Percentiles rank a stretch among this genome's conserved stretches.
Conservation (phyloP, 176 grass and related monocot genomes). For the Oryza brachyantha region DNA sequence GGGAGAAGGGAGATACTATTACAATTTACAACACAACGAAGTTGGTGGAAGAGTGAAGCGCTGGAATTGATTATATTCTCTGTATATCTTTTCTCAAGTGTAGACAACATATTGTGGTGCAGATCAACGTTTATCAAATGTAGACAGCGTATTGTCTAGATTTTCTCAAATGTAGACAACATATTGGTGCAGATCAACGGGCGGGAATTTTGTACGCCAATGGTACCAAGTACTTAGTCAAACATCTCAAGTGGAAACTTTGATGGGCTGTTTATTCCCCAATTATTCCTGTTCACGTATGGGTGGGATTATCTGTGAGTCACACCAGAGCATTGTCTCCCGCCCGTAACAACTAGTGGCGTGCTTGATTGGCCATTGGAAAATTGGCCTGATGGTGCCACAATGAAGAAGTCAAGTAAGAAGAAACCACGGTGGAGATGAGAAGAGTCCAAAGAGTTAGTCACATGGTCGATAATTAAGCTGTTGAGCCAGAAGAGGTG, state of each 20-base stretch:
- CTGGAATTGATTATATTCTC: background rate
- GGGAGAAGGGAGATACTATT: background rate
- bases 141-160: background rate
- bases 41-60: background rate
- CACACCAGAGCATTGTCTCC: slow-evolving; percentile 1
- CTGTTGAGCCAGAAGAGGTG: background rate
- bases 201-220: background rate
- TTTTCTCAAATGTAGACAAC: background rate
- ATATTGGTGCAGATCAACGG: background rate
- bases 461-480: background rate
- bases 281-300: background rate
- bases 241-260: background rate
- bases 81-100: background rate
- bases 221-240: background rate
- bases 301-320: background rate
- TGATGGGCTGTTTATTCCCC: background rate
- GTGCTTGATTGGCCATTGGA: background rate
- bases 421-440: background rate
- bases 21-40: background rate
- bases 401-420: background rate
- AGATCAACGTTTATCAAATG: background rate
- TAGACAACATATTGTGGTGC: background rate
- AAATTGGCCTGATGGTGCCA: background rate
- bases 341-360: no score
- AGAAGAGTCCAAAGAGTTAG: background rate